A percentile compares a stretch with the other conserved stretches of the same genome.
phyloP scores from a whole-genome alignment of 805 yeast species.

The Lachancea fermentati region DNA sequence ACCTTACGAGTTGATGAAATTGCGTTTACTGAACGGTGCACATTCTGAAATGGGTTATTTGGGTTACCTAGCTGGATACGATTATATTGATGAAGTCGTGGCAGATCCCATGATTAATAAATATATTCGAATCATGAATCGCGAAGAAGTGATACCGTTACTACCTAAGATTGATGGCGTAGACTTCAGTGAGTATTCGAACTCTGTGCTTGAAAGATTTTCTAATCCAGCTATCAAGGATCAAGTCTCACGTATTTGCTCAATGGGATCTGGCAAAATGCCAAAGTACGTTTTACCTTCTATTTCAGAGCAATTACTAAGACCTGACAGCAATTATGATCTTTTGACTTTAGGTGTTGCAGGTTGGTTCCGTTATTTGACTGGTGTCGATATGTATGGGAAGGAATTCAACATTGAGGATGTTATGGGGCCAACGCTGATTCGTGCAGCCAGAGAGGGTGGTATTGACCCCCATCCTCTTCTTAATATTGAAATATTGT shows the following conservation, averaged over 20 bases:
- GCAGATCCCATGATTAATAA: not conserved
- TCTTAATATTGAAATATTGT: constrained; percentile 3
- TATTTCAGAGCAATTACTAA: constrained; percentile 7
- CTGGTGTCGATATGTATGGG: constrained; percentile 7
- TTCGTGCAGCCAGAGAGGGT: constrained; percentile 7
- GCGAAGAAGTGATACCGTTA: too few relatives aligned
- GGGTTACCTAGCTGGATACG: not conserved
- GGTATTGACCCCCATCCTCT: constrained; percentile 6
- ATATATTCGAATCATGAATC: constrained; percentile 1
- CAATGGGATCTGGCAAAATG: too few relatives aligned
- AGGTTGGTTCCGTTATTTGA: constrained; percentile 12
- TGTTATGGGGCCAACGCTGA: constrained; percentile 6
- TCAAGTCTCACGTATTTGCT: too few relatives aligned
- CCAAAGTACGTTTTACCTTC: constrained; percentile 11
- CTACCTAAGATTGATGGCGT: too few relatives aligned
- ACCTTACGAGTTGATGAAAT: constrained; percentile 7
- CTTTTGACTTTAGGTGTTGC: constrained; percentile 8
- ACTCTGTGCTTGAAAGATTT: too few relatives aligned
- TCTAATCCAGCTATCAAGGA: too few relatives aligned
- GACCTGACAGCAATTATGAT: constrained; percentile 3
- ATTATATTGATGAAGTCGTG: not conserved
- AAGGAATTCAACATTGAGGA: constrained; percentile 6
- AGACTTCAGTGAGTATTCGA: too few relatives aligned
- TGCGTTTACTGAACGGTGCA: constrained; percentile 1
- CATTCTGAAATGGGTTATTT: not conserved